phyloP scores from a whole-genome alignment of 768 basidiomycete species.

The Panus rudis region DNA sequence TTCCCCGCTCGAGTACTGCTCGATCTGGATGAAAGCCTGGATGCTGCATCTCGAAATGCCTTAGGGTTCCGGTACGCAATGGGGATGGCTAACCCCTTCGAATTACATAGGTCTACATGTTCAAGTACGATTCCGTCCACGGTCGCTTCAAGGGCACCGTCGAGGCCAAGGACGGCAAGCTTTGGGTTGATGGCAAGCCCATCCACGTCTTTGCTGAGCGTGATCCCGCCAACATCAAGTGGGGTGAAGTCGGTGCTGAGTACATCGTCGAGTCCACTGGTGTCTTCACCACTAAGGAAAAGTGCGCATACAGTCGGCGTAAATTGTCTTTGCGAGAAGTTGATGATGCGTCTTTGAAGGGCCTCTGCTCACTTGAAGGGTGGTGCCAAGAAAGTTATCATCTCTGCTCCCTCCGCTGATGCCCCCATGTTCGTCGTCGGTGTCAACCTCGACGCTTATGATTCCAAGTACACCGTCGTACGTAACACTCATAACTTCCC shows the following conservation, averaged over 20 bases:
- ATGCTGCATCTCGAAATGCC: slow-evolving; percentile 1
- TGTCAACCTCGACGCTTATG: slow-evolving; percentile 93
- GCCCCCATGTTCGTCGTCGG: slow-evolving; percentile 93
- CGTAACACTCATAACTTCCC: slow-evolving; percentile 24
- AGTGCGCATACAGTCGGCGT: slow-evolving; percentile 39
- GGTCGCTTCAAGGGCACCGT: slow-evolving; percentile 86
- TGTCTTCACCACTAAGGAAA: slow-evolving; percentile 96
- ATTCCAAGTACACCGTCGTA: slow-evolving; percentile 81
- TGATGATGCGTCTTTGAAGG: slow-evolving; percentile 29
- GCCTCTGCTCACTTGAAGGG: slow-evolving; percentile 93
- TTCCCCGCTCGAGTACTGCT: no score
- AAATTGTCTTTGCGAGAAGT: slow-evolving; percentile 5
- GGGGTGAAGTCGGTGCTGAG: slow-evolving; percentile 75
- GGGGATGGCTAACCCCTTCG: background rate
- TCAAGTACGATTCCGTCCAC: slow-evolving; percentile 95
- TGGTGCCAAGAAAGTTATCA: slow-evolving; percentile 99
- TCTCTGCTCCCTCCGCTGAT: slow-evolving; percentile 97
- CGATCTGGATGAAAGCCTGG: no score
- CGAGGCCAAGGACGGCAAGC: slow-evolving; percentile 81
- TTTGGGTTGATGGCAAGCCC: slow-evolving; percentile 71
- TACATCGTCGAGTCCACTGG: slow-evolving; percentile 98
- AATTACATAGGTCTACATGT: slow-evolving; percentile 81
- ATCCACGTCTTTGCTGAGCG: slow-evolving; percentile 79
- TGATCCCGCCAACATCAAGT: slow-evolving; percentile 81
- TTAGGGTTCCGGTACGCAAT: background rate